Base-by-base conservation (phyloP, 179 eudicot genomes). In the Heliamphora pulchella region DNA sequence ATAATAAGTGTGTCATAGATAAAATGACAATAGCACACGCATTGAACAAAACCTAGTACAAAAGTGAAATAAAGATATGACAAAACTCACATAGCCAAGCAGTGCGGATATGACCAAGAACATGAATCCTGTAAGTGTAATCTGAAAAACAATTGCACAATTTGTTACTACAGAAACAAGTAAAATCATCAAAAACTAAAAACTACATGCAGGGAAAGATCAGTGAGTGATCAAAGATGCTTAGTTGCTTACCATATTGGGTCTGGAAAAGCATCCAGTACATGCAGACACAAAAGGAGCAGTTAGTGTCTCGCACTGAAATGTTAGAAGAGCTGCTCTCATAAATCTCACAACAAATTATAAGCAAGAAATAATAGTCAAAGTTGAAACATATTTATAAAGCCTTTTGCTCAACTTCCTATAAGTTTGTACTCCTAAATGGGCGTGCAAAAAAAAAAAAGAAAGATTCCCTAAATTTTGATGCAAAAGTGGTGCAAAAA, bases 101-200 rank as follows among this genome's bases (percentile, higher is more conserved):
- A 91, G 68, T 17, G 98, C 94, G 67, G 98, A 94, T 47, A 77
- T 80, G 77, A 85, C 74, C 87, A 94, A 85, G 85, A 94, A 92
- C 86, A 94, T 86, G 89, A 89, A 92, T 76, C 98, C 98, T 15
- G 73, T 90, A 77, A 94, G 97, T 17, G 97, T 94, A 80, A 94
- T 94, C 98, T 94, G 94, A 70, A 79, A 58, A 82, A 74, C 44
- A 58, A 76, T 65, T 54, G 64, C 44, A 18, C 71, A 81, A 50
- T 50, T 65, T 78, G 44, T 78, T 44, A 80, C 80, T 11, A 59
- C 68, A 50, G 46, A 48, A 8, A 22, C 59, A 10, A 17, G 53
- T 7, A 61, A 67, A 51, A 41, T 15, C 13, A 39, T 50, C 15
- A n/a, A 53, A 54, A 46, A 5, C 14, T 54, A 10, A 54, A 54